Evolutionary conservation across 2,329 filamentous ascomycete genomes (phyloP), one percentile per base, ranked within the genome.

Genomic region (Hypoxylon rubiginosum): DNA sequence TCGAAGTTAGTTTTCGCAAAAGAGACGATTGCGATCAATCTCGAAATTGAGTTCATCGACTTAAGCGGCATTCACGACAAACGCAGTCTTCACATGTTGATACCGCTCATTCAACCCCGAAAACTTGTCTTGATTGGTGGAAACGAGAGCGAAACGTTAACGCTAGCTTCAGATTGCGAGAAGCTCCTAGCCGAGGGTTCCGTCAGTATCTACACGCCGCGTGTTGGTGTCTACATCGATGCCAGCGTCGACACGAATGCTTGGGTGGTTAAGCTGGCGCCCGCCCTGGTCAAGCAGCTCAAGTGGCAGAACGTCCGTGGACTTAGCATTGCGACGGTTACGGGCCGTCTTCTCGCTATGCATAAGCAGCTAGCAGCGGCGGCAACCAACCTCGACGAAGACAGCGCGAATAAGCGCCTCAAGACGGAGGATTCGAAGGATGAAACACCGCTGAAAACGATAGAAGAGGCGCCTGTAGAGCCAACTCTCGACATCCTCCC

Each of bases 161-260:
- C 88, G 1, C 85, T 98, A 21, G 94, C 95, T 1, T 85, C 88
- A 8, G 93, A 97, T 78, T 97, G 93, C 78, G 88, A 90, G 64
- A 90, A 90, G 72, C 82, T 94, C 0, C 81, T 90, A 32, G 80
- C 81, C n/a, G 83, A 84, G 39, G 80, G 81, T 49, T 81, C 83
- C 17, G 85, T 89, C 36, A 90, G 94, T 68, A 92, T 99, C 4
- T 95, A 95, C 76, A 94, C 93, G 0, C 96, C 96, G 0, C 79
- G 82, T 9, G 83, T 92, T n/a, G 94, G 94, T 24, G 83, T 86
- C 34, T 83, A 85, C 13, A 86, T 99, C 45, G 91, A 99, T 78
- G 96, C 95, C 11, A 97, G 94, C 75, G 95, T 98, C 45, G 96
- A 99, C 77, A 98, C 95, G 4, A 97, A 98, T 77, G 94, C 96